phyloP scores from a whole-genome alignment of 2,329 filamentous ascomycete genomes.

The Claviceps humidiphila region DNA sequence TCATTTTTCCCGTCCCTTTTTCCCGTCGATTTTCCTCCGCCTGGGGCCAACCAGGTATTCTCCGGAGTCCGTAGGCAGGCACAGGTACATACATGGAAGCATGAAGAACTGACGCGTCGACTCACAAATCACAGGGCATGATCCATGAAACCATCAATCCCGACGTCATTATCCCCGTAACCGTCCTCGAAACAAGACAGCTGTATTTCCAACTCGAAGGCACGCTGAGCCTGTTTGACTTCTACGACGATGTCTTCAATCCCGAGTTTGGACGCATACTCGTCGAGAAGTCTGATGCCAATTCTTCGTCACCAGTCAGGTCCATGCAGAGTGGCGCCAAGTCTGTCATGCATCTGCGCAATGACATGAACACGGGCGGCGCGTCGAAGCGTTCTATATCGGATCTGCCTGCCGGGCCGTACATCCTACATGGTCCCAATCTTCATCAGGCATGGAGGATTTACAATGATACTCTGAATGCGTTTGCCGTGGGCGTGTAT shows the following conservation, averaged over 20 bases:
- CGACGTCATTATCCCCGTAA: constrained; percentile 27
- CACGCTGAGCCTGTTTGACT: constrained; percentile 19
- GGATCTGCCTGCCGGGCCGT: constrained; percentile 25
- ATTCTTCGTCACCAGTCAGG: constrained; percentile 3
- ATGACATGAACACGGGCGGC: constrained; percentile 12
- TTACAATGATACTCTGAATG: constrained; percentile 24
- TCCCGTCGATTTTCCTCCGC: too few species aligned
- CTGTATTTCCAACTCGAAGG: constrained; percentile 23
- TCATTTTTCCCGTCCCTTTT: neutral
- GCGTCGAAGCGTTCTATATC: constrained; percentile 7
- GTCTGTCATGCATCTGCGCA: constrained; percentile 4
- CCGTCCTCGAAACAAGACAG: constrained; percentile 24
- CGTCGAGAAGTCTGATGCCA: constrained; percentile 23
- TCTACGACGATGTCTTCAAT: constrained; percentile 25
- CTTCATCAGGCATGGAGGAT: constrained; percentile 28
- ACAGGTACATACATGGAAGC: neutral
- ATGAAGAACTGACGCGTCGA: neutral
- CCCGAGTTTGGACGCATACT: constrained; percentile 25
- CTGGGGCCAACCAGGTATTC: too few species aligned
- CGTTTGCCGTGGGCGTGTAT: constrained; percentile 25
- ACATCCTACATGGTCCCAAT: constrained; percentile 27
- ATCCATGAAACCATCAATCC: constrained; percentile 29
- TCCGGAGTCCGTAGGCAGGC: too few species aligned
- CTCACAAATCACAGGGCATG: constrained; percentile 17
- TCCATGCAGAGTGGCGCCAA: neutral